phyloP scores from a whole-genome alignment of 768 basidiomycete genomes.

The Mycena olivaceomarginata region DNA sequence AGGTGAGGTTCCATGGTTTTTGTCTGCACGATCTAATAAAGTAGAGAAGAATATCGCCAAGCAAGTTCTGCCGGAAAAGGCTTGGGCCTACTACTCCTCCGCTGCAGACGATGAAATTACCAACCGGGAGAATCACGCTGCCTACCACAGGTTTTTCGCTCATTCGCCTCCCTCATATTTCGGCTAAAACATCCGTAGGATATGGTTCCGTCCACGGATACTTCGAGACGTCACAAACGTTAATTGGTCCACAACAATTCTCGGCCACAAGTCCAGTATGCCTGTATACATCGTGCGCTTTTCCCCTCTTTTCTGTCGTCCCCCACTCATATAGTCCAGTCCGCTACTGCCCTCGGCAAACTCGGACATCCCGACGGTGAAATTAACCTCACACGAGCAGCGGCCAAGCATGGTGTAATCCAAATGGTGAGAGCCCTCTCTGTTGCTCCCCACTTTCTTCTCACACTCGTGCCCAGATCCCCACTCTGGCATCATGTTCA shows the following conservation, averaged over 20 bases:
- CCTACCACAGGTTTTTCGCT: slow-evolving; percentile 85
- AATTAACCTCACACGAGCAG: slow-evolving; percentile 83
- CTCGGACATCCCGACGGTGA: slow-evolving; percentile 90
- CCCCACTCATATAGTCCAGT: slow-evolving; percentile 55
- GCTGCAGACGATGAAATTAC: slow-evolving; percentile 98
- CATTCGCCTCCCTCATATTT: background rate
- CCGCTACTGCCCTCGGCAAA: slow-evolving; percentile 91
- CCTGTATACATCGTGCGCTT: slow-evolving; percentile 85
- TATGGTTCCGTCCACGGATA: slow-evolving; percentile 95
- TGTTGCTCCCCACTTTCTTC: background rate
- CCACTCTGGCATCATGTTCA: slow-evolving; percentile 95
- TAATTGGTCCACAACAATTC: slow-evolving; percentile 90
- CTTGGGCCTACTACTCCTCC: slow-evolving; percentile 98
- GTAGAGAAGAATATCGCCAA: slow-evolving; percentile 83
- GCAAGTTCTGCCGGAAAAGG: slow-evolving; percentile 87
- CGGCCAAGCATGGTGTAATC: slow-evolving; percentile 77
- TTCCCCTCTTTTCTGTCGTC: slow-evolving; percentile 1
- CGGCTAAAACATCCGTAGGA: slow-evolving; percentile 54
- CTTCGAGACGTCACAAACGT: slow-evolving; percentile 90
- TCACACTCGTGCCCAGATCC: slow-evolving; percentile 75
- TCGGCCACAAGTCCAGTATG: slow-evolving; percentile 85
- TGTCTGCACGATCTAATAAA: slow-evolving; percentile 24
- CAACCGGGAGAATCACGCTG: slow-evolving; percentile 90
- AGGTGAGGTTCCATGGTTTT: slow-evolving; percentile 64
- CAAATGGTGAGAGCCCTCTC: slow-evolving; percentile 64